A percentile compares a stretch with the other conserved stretches of the same genome.
Conservation (phyloP, 768 basidiomycete species). For the Rhodocollybia butyracea region DNA sequence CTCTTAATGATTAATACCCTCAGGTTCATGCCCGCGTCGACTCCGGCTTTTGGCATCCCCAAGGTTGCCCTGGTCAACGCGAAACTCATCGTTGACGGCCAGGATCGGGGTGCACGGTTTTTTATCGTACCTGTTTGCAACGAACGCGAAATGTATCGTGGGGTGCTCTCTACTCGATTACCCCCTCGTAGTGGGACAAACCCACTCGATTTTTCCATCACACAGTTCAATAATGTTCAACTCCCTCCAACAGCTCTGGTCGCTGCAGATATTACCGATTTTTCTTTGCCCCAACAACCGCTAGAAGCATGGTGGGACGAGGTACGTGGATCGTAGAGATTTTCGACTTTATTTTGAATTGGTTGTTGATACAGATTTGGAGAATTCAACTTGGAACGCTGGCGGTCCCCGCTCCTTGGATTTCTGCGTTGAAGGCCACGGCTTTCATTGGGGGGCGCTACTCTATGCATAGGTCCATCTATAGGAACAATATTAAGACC, state of each 20-base stretch:
- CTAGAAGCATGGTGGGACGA: constrained; percentile 54
- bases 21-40: constrained; percentile 61
- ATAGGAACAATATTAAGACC: constrained; percentile 35
- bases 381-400: constrained; percentile 53
- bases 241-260: constrained; percentile 50
- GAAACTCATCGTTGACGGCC: constrained; percentile 45
- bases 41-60: constrained; percentile 48
- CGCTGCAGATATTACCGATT: constrained; percentile 38
- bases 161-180: constrained; percentile 47
- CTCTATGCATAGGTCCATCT: constrained; percentile 50
- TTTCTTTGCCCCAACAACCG: constrained; percentile 35
- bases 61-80: constrained; percentile 59
- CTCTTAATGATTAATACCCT: constrained; percentile 6
- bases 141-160: constrained; percentile 48
- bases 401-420: constrained; percentile 45
- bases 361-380: constrained; percentile 28
- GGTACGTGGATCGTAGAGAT: constrained; percentile 3
- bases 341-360: background rate
- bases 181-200: constrained; percentile 50
- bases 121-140: constrained; percentile 57
- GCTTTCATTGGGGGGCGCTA: constrained; percentile 58
- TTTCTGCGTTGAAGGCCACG: constrained; percentile 50
- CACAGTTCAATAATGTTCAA: constrained; percentile 50
- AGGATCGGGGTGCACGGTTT: constrained; percentile 49
- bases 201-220: constrained; percentile 57